These are phyloP conservation scores for Avena eriantha DNA, from an alignment of 176 grass and related monocot species.

Conservation along the genomic window DNA sequence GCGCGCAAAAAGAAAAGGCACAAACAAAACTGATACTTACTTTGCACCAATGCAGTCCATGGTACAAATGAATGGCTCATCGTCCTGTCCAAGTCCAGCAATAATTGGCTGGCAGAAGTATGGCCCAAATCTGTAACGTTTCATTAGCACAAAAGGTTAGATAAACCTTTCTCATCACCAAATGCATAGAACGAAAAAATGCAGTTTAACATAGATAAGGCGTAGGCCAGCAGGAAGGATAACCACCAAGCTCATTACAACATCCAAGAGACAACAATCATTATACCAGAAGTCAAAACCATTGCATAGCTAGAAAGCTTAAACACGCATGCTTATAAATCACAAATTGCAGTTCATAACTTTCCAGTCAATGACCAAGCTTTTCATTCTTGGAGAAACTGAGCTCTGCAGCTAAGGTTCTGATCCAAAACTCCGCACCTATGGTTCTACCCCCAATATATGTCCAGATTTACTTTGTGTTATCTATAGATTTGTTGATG, in stretches of 20 bases:
- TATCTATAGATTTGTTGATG: background rate
- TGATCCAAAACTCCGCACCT: background rate
- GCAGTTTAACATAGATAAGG: background rate
- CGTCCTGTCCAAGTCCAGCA: conserved; percentile 89
- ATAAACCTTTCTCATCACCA: background rate
- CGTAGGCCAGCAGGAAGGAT: background rate
- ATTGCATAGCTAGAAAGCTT: background rate
- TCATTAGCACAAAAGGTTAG: conserved; percentile 20
- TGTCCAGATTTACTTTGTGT: background rate
- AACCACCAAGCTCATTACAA: background rate
- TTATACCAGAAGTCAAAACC: background rate
- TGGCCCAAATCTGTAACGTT: conserved; percentile 60
- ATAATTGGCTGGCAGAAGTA: conserved; percentile 96
- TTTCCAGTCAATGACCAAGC: background rate
- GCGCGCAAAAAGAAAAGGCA: background rate
- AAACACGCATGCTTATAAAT: background rate
- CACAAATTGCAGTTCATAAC: background rate
- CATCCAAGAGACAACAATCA: background rate
- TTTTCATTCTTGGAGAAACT: background rate
- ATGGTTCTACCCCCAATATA: background rate
- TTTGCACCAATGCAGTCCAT: conserved; percentile 99
- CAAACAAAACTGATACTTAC: conserved; percentile 56
- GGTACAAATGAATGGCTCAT: conserved; percentile 94
- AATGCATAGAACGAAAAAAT: conserved; percentile 6
- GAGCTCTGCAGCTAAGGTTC: background rate